phyloP scores from a whole-genome alignment of 495 filamentous ascomycete genomes.

The Penicillium paradoxum region DNA sequence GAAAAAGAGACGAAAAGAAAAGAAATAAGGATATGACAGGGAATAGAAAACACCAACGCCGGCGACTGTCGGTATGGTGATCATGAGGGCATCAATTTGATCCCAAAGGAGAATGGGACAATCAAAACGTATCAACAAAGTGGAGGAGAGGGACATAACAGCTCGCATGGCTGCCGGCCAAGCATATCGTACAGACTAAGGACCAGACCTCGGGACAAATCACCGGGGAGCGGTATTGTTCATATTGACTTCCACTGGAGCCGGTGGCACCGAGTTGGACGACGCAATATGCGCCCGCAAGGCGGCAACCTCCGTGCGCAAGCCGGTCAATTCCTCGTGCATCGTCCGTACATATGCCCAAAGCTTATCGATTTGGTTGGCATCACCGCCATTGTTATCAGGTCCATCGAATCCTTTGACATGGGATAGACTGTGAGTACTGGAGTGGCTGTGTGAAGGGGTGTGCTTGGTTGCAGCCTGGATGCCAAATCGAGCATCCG shows the following conservation, averaged over 20 bases:
- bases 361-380: conserved; percentile 34
- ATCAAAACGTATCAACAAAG: conserved; percentile 18
- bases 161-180: background rate
- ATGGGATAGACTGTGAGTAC: conserved; percentile 33
- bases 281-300: conserved; percentile 38
- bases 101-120: background rate
- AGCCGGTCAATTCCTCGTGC: conserved; percentile 35
- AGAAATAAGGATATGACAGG: background rate
- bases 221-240: conserved; percentile 22
- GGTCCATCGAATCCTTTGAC: conserved; percentile 27
- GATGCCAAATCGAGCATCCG: conserved; percentile 43
- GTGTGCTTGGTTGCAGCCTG: conserved; percentile 32
- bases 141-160: background rate
- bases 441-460: conserved; percentile 37
- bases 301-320: conserved; percentile 39
- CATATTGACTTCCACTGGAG: conserved; percentile 21
- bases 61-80: conserved; percentile 14
- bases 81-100: conserved; percentile 20
- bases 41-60: conserved; percentile 14
- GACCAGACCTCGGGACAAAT: conserved; percentile 13
- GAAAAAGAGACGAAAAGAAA: conserved; percentile 2
- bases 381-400: conserved; percentile 23
- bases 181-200: conserved; percentile 26
- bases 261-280: conserved; percentile 23
- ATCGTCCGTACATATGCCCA: conserved; percentile 45